Percentiles rank a stretch among this genome's conserved stretches.
Evolutionary conservation across 805 yeast species (phyloP).

Genomic region (Yarrowia keelungensis): DNA sequence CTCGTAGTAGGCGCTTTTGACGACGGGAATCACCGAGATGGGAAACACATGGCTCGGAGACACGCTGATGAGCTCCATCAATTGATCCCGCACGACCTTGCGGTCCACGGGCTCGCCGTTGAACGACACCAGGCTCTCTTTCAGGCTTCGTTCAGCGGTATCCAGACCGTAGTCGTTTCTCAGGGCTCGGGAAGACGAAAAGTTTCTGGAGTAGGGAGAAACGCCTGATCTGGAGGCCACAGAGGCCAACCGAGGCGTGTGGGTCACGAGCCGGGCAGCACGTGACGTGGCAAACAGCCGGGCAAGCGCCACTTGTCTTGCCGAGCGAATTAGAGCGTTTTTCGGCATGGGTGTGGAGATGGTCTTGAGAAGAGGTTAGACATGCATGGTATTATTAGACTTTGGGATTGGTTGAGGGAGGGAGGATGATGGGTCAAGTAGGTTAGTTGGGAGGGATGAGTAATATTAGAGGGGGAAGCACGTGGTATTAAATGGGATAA

Average conservation of each 20-base stretch:
- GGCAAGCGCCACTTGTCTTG: conserved; percentile 3
- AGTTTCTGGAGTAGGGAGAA: neutral
- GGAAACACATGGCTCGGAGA: conserved; percentile 16
- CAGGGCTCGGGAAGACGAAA: neutral
- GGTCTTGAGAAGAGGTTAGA: no score
- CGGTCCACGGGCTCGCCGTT: conserved; percentile 24
- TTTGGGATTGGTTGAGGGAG: conserved; percentile 17
- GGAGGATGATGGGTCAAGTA: neutral
- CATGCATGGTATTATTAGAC: conserved; percentile 1
- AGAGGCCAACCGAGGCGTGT: neutral
- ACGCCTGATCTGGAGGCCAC: neutral
- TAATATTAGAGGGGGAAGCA: no score
- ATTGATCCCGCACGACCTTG: conserved; percentile 4
- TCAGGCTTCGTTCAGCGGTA: conserved; percentile 21
- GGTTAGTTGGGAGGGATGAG: neutral
- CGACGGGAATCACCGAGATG: conserved; percentile 21
- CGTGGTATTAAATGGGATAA: no score
- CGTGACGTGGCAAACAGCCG: conserved; percentile 2
- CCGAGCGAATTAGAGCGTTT: conserved; percentile 22
- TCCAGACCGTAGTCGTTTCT: conserved; percentile 4
- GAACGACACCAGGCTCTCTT: conserved; percentile 28
- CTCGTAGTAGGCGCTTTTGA: conserved; percentile 34
- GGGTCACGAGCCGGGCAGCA: neutral
- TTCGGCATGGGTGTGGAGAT: neutral
- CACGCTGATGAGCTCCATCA: conserved; percentile 11